Evolutionary conservation across 164 flowering plant species (phyloP).

Genomic region (Kingdonia uniflora): DNA sequence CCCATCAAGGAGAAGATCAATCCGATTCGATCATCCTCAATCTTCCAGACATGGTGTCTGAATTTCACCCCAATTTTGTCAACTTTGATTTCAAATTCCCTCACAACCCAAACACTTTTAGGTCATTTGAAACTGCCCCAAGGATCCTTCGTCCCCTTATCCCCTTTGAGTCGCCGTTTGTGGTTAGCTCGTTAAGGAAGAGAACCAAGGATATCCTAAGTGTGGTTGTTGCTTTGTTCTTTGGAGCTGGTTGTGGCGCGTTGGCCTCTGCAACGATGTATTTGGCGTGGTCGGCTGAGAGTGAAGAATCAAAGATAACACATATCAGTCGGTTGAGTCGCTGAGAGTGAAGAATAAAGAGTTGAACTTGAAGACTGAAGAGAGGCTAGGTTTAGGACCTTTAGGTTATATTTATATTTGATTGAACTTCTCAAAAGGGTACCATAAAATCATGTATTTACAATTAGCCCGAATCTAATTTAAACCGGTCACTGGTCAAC

Average conservation of each 20-base stretch:
- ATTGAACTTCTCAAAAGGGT: too few relatives aligned
- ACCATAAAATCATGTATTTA: too few relatives aligned
- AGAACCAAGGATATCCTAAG: slow-evolving; percentile 39
- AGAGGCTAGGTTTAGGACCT: too few relatives aligned
- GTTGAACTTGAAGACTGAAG: too few relatives aligned
- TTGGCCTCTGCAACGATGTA: slow-evolving; percentile 41
- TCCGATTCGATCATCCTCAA: slow-evolving; percentile 8
- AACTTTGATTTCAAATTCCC: neutral
- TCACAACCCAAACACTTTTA: slow-evolving; percentile 1
- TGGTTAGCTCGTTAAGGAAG: slow-evolving; percentile 24
- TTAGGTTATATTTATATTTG: too few relatives aligned
- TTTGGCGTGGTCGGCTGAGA: slow-evolving; percentile 42
- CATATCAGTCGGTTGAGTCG: too few relatives aligned
- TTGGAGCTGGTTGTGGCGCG: slow-evolving; percentile 49
- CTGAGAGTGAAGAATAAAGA: too few relatives aligned
- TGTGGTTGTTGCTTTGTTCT: slow-evolving; percentile 36
- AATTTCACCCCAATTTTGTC: neutral
- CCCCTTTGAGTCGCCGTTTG: slow-evolving; percentile 3
- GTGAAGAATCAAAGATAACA: too few relatives aligned
- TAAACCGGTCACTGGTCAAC: too few relatives aligned
- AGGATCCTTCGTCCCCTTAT: neutral
- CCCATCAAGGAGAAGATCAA: slow-evolving; percentile 4
- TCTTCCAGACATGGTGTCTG: neutral
- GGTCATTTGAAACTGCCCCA: neutral
- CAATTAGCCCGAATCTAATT: too few relatives aligned